Conservation (phyloP, 306 rosid species). For the Canavalia gladiata region DNA sequence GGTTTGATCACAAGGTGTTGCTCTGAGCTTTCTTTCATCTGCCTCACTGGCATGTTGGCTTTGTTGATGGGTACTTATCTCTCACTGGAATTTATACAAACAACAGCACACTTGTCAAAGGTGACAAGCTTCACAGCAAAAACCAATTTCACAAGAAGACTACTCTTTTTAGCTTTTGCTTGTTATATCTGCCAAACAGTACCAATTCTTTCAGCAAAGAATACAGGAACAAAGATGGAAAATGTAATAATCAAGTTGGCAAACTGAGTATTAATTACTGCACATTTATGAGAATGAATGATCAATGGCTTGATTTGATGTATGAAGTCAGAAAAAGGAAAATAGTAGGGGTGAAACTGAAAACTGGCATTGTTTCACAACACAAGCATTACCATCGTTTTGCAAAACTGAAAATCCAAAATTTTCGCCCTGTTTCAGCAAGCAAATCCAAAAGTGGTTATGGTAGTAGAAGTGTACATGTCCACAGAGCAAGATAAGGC, state of each 20-base stretch:
- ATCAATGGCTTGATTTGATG: conserved; percentile 46
- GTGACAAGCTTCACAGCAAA: conserved; percentile 50
- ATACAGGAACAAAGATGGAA: conserved; percentile 45
- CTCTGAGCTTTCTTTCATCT: conserved; percentile 88
- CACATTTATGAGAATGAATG: conserved; percentile 50
- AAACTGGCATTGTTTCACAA: conserved; percentile 48
- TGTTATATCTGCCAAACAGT: conserved; percentile 53
- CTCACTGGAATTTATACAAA: conserved; percentile 25
- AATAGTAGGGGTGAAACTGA: conserved; percentile 44
- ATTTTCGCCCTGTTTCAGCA: conserved; percentile 48
- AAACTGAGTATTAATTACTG: conserved; percentile 33
- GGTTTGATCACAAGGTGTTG: conserved; percentile 91
- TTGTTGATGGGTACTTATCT: conserved; percentile 25
- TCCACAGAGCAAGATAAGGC: conserved; percentile 37
- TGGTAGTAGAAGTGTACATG: conserved; percentile 32
- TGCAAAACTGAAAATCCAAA: conserved; percentile 53
- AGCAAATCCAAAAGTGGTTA: conserved; percentile 43
- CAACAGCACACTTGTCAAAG: conserved; percentile 41
- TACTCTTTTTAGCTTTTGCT: conserved; percentile 47
- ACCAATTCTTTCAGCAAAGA: conserved; percentile 54
- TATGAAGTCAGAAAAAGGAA: conserved; percentile 39
- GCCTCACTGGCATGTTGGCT: conserved; percentile 82
- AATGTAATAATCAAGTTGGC: conserved; percentile 59
- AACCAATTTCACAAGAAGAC: conserved; percentile 39
- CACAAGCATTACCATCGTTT: conserved; percentile 58